These are phyloP conservation scores for Hanseniaspora jakobsenii DNA, from an alignment of 805 yeast species.

Conservation along the genomic window DNA sequence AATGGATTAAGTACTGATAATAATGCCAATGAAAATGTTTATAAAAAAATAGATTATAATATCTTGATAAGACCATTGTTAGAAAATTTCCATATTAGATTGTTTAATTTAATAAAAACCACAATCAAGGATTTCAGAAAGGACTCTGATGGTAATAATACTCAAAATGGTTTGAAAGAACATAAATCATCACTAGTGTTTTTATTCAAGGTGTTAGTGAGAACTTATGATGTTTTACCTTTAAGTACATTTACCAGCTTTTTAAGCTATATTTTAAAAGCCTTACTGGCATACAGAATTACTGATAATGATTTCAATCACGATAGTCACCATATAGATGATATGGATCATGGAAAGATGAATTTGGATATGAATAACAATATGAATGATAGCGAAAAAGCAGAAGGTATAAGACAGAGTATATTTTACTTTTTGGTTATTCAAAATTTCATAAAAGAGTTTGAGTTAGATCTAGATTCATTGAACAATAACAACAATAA, in stretches of 20 bases:
- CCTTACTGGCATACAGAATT: neutral
- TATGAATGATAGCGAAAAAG: neutral
- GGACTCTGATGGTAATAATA: no score
- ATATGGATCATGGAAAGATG: no score
- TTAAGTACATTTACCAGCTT: neutral
- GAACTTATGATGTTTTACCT: constrained; percentile 1
- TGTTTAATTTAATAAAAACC: constrained; percentile 2
- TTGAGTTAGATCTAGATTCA: constrained; percentile 1
- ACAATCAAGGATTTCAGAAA: no score
- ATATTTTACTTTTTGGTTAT: neutral
- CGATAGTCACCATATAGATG: no score
- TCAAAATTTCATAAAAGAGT: constrained; percentile 1
- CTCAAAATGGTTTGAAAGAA: no score
- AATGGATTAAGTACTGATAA: no score
- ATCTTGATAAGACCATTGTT: neutral
- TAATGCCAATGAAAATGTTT: no score
- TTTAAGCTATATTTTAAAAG: neutral
- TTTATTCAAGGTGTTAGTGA: neutral
- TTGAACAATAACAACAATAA: no score
- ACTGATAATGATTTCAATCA: neutral
- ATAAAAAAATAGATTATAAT: neutral
- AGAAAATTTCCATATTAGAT: neutral
- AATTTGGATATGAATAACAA: no score
- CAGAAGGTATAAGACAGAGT: neutral
- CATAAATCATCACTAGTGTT: neutral